A percentile compares a stretch with the other conserved stretches of the same genome.
Evolutionary conservation across 106 monocot species (phyloP).

Genomic region (Platanthera zijinensis): DNA sequence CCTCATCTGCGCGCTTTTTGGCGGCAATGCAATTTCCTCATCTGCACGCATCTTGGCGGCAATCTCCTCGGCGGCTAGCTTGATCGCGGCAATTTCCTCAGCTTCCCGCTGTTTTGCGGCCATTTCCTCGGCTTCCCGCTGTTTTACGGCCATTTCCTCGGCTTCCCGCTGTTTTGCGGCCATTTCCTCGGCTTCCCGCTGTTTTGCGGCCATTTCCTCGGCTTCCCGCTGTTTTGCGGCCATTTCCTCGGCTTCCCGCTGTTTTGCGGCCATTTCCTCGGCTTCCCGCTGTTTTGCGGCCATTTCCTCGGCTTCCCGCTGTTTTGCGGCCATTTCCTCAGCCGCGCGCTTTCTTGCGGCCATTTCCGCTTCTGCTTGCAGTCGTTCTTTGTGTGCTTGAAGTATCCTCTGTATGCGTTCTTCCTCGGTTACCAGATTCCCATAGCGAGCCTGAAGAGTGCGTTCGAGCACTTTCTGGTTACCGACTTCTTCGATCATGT

Average conservation of each 20-base stretch:
- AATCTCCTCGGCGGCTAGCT: slow-evolving; percentile 18
- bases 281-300: slow-evolving; percentile 13
- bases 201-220: not conserved
- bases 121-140: no score
- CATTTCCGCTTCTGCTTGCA: slow-evolving; percentile 55
- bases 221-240: no score
- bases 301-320: slow-evolving; percentile 20
- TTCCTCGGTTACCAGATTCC: slow-evolving; percentile 45
- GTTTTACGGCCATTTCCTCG: no score
- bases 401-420: slow-evolving; percentile 44
- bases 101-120: no score
- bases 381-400: slow-evolving; percentile 36
- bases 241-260: slow-evolving; percentile 10
- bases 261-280: slow-evolving; percentile 26
- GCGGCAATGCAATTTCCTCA: slow-evolving; percentile 27
- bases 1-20: slow-evolving; percentile 14
- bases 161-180: no score
- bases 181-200: slow-evolving; percentile 40
- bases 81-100: no score
- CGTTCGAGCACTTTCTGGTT: slow-evolving; percentile 67
- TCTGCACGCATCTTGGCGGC: slow-evolving; percentile 9
- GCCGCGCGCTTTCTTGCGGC: slow-evolving; percentile 16
- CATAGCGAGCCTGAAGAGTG: slow-evolving; percentile 57
- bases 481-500: slow-evolving; percentile 62
- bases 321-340: slow-evolving; percentile 24